Conservation (phyloP, 306 rosid species). For the Acacia crassicarpa region DNA sequence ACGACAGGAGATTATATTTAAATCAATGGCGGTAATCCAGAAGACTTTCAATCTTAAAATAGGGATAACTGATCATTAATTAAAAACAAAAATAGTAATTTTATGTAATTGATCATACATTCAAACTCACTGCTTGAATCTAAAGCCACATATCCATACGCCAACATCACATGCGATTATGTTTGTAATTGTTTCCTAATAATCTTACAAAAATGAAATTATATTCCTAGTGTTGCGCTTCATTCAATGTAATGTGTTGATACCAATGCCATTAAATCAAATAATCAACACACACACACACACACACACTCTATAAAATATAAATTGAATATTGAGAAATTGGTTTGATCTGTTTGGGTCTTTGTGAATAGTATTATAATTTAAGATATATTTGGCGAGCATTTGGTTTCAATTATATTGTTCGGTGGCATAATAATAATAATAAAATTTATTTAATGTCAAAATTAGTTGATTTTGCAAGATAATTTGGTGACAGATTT, state of each 20-base stretch:
- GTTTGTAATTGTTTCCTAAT: constrained; percentile 37
- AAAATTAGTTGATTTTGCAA: background rate
- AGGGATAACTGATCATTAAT: too few species aligned
- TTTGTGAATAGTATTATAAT: background rate
- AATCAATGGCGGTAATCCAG: too few species aligned
- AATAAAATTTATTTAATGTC: background rate
- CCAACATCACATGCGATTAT: constrained; percentile 47
- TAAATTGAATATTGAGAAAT: too few species aligned
- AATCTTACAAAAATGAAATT: constrained; percentile 31
- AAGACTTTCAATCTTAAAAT: too few species aligned
- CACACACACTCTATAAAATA: too few species aligned
- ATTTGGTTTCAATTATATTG: background rate
- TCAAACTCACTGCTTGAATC: background rate
- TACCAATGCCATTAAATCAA: background rate
- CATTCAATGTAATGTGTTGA: background rate
- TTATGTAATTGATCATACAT: background rate
- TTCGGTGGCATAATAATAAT: background rate
- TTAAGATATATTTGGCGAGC: background rate
- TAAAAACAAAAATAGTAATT: background rate
- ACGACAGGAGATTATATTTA: too few species aligned
- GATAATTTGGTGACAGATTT: background rate
- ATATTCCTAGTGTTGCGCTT: constrained; percentile 33
- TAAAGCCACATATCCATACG: constrained; percentile 12
- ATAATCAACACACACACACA: background rate
- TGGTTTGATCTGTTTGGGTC: too few species aligned